A percentile compares a stretch with the other conserved stretches of the same genome.
phyloP scores from a whole-genome alignment of 2,329 filamentous ascomycete genomes.

The Cercospora beticola region DNA sequence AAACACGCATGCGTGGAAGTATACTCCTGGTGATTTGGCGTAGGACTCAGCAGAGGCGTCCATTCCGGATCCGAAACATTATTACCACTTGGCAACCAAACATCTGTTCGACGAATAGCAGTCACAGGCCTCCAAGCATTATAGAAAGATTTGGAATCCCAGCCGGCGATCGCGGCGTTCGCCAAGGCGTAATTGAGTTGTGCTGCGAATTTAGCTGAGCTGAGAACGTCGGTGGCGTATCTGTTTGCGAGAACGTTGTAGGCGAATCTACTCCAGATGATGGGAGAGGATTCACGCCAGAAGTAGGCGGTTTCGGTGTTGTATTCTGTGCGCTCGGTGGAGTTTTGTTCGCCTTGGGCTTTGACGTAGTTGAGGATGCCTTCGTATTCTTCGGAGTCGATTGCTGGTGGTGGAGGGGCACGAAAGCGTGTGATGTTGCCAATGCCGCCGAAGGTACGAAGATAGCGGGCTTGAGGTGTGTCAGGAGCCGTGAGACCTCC shows the following conservation, averaged over 20 bases:
- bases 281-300: slow-evolving; percentile 33
- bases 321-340: slow-evolving; percentile 29
- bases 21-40: slow-evolving; percentile 36
- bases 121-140: slow-evolving; percentile 34
- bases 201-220: slow-evolving; percentile 34
- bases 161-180: slow-evolving; percentile 34
- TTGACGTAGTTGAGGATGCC: slow-evolving; percentile 28
- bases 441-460: slow-evolving; percentile 31
- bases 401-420: slow-evolving; percentile 29
- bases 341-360: slow-evolving; percentile 31
- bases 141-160: slow-evolving; percentile 32
- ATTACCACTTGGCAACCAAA: slow-evolving; percentile 29
- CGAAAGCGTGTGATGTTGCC: slow-evolving; percentile 31
- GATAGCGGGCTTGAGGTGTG: slow-evolving; percentile 32
- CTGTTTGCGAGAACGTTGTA: slow-evolving; percentile 29
- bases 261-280: slow-evolving; percentile 33
- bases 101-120: slow-evolving; percentile 23
- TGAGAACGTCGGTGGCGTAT: slow-evolving; percentile 28
- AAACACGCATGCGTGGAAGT: slow-evolving; percentile 34
- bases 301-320: slow-evolving; percentile 34
- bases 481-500: slow-evolving; percentile 31
- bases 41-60: slow-evolving; percentile 31
- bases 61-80: slow-evolving; percentile 28
- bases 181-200: slow-evolving; percentile 35
- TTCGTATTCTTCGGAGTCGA: slow-evolving; percentile 29